phyloP scores from a whole-genome alignment of 345 rosid species.

The Noccaea caerulescens region DNA sequence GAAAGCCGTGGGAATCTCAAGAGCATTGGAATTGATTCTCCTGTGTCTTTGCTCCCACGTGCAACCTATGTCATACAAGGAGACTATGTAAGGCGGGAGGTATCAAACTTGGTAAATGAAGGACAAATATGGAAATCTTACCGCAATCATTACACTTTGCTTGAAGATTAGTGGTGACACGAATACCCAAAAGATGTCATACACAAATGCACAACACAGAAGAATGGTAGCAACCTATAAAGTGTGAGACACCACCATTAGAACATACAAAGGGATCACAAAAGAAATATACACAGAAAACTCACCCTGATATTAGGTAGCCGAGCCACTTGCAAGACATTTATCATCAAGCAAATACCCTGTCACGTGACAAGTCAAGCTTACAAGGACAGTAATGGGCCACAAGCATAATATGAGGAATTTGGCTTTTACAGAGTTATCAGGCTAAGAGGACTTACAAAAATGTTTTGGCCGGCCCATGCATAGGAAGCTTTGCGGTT shows the following conservation, averaged over 20 bases:
- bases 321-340: conserved; percentile 91
- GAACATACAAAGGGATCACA: conserved; percentile 20
- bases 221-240: conserved; percentile 92
- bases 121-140: conserved; percentile 49
- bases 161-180: conserved; percentile 88
- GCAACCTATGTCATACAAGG: conserved; percentile 68
- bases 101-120: not conserved
- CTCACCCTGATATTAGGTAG: conserved; percentile 92
- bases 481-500: conserved; percentile 68
- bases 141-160: conserved; percentile 96
- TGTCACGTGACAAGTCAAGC: conserved; percentile 40
- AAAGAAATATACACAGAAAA: conserved; percentile 14
- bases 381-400: conserved; percentile 26
- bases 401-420: not conserved
- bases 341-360: conserved; percentile 99
- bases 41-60: conserved; percentile 82
- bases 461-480: conserved; percentile 94
- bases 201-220: conserved; percentile 89
- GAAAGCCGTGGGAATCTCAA: conserved; percentile 78
- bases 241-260: conserved; percentile 45
- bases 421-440: not conserved
- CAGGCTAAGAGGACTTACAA: conserved; percentile 61
- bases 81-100: not conserved
- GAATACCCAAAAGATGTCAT: conserved; percentile 99
- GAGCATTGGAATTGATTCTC: conserved; percentile 95